Base-by-base conservation (phyloP, 2,329 filamentous ascomycete species). In the Orbilia ellipsospora region DNA sequence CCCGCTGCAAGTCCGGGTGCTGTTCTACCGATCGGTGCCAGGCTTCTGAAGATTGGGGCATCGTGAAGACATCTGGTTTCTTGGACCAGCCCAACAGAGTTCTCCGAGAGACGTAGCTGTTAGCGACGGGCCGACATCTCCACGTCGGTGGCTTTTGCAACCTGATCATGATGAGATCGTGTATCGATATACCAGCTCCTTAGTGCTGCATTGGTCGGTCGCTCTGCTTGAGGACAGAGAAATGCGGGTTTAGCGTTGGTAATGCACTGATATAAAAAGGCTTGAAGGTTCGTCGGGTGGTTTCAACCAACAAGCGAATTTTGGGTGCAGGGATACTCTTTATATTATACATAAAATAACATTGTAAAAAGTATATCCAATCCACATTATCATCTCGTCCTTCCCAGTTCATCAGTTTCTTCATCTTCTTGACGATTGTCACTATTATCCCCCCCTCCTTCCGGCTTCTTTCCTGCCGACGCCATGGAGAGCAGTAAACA, bases 401-500 rank as follows among this genome's bases (percentile, higher is more conserved):
- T 45, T 16, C 31, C 28, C 31, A 36, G 31, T 36, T 36, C 31
- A 36, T 36, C 31, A 6, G 31, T 36, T 36, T 36, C 31, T 36
- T 62, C 40, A 13, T 23, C 48, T 26, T 55, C 51, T 31, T 16
- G 28, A 57, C 50, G 7, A 44, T 45, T n/a, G 26, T 23, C 45
- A 18, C 45, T 12, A 20, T 42, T 26, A 28, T 28, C 60, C 63
- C 26, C 26, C 55, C 16, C 28, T 44, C 36, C 57, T 52, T 55
- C 31, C 44, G 18, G 15, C 28, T 15, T 75, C 26, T 10, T 54
- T 69, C 23, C 59, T 75, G n/a, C 72, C 72, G 55, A 69, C 72
- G 5, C 64, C 48, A 40, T 69, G 72, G n/a, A 69, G 54, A 5
- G 64, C 64, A 3, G 72, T 75, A 54, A 88, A 88, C 54, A 85